These are phyloP conservation scores for Glycine soja DNA, from an alignment of 306 rosid species.

Conservation along the genomic window DNA sequence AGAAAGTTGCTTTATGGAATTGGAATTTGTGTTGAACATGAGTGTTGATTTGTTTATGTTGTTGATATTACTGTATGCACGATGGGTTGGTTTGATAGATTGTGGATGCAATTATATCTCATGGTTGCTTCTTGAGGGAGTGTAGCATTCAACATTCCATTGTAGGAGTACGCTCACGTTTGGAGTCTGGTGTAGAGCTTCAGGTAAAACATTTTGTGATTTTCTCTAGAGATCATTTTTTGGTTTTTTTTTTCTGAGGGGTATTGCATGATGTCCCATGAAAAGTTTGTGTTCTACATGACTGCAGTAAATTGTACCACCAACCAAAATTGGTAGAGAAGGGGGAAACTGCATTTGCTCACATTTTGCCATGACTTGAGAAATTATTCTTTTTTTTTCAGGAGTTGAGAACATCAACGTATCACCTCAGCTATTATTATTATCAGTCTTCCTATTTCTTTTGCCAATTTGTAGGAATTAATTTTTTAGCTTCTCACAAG, in stretches of 20 bases:
- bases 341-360: neutral
- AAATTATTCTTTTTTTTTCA: too few species aligned
- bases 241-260: neutral
- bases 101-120: slow-evolving; percentile 86
- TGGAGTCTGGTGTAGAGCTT: slow-evolving; percentile 82
- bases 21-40: slow-evolving; percentile 19
- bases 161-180: slow-evolving; percentile 92
- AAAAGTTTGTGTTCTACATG: neutral
- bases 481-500: neutral
- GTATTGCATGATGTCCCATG: neutral
- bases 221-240: neutral
- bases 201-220: slow-evolving; percentile 57
- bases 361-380: neutral
- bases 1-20: slow-evolving; percentile 4
- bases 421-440: too few species aligned
- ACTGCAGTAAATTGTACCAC: neutral
- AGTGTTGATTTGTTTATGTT: slow-evolving; percentile 24
- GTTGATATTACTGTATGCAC: slow-evolving; percentile 36
- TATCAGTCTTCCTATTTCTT: too few species aligned
- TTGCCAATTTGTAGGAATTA: neutral
- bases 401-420: neutral
- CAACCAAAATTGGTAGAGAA: slow-evolving; percentile 4
- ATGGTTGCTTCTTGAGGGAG: slow-evolving; percentile 94
- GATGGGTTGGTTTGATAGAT: slow-evolving; percentile 60
- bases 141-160: slow-evolving; percentile 90